Evolutionary conservation across 2,329 filamentous ascomycete species (phyloP).

Genomic region (Aureobasidium mangrovei): DNA sequence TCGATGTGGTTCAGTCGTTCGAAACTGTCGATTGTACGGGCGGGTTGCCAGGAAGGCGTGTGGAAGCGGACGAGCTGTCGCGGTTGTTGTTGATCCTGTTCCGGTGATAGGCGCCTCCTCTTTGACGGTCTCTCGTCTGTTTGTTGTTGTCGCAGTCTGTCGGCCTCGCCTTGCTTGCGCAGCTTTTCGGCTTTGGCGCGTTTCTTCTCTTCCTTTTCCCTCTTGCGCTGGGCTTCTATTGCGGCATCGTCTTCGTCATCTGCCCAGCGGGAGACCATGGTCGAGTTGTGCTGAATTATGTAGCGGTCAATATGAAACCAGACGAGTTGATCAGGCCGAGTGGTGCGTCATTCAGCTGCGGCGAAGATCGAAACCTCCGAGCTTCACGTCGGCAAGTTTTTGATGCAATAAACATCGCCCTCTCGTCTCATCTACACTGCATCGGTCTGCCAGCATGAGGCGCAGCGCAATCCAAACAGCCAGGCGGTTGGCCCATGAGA

Average conservation of each 20-base stretch:
- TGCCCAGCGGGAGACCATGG: constrained; percentile 68
- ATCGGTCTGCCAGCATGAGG: constrained; percentile 11
- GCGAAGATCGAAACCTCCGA: constrained; percentile 2
- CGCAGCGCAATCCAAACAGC: constrained; percentile 8
- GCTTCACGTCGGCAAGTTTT: neutral
- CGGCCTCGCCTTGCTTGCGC: constrained; percentile 52
- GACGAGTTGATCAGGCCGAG: too few relatives aligned
- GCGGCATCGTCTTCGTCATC: constrained; percentile 73
- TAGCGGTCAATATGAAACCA: too few relatives aligned
- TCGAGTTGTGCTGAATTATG: constrained; percentile 7
- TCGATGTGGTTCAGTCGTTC: constrained; percentile 94
- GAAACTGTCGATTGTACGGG: constrained; percentile 75
- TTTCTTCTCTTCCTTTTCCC: constrained; percentile 84
- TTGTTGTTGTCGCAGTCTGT: constrained; percentile 27
- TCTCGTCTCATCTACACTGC: neutral
- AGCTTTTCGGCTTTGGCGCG: constrained; percentile 75
- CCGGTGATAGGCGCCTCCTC: constrained; percentile 50
- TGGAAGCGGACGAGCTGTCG: constrained; percentile 64
- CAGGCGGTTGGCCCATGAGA: neutral
- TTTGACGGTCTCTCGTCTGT: constrained; percentile 43
- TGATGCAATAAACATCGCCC: constrained; percentile 1
- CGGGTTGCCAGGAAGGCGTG: constrained; percentile 57
- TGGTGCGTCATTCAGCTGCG: neutral
- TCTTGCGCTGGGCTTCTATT: constrained; percentile 61
- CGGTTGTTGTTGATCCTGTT: constrained; percentile 32